Conservation (phyloP, 805 yeast species). For the Candida sithepensis region DNA sequence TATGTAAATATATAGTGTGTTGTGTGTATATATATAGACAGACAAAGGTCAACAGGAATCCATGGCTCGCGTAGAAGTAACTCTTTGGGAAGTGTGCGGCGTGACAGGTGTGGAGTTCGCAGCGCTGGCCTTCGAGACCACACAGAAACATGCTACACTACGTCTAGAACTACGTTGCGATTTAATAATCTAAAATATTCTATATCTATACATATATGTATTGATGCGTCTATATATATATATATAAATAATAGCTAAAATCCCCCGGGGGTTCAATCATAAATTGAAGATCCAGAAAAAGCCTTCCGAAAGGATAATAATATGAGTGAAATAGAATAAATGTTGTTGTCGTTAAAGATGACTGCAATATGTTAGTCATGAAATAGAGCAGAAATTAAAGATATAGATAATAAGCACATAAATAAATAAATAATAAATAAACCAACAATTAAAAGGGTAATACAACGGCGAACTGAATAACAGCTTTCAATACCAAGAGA, state of each 20-base stretch:
- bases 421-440: background rate
- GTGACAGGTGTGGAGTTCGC: background rate
- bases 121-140: no score
- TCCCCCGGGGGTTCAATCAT: no score
- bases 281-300: no score
- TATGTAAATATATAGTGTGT: no score
- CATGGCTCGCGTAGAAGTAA: background rate
- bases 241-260: no score
- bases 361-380: background rate
- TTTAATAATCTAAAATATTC: no score
- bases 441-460: background rate
- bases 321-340: slow-evolving; percentile 1
- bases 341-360: background rate
- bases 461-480: background rate
- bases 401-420: background rate
- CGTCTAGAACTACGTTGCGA: no score
- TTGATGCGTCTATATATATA: no score
- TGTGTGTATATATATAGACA: no score
- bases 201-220: no score
- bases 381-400: background rate
- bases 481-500: background rate
- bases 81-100: background rate
- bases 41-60: no score
- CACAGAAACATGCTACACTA: no score
- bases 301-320: slow-evolving; percentile 1